Evolutionary conservation across 805 yeast species (phyloP).

Genomic region (Cyberlindnera nakhonratchasimensis): DNA sequence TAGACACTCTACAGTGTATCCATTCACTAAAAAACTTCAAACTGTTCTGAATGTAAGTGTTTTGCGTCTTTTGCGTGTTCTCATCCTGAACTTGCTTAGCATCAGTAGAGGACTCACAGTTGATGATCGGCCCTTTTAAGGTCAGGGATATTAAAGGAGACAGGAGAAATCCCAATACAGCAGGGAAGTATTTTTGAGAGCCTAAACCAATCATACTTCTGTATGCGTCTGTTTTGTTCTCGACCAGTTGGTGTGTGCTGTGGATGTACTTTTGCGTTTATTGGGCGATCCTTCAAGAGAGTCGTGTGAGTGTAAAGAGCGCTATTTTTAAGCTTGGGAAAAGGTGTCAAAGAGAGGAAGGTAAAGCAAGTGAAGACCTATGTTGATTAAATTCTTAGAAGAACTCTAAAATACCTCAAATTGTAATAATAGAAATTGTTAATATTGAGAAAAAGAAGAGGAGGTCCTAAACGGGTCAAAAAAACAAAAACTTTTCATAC

Average conservation of each 20-base stretch:
- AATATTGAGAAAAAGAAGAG: background rate
- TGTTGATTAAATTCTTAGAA: no score
- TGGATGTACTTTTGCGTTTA: no score
- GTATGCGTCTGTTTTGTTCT: no score
- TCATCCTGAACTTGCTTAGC: background rate
- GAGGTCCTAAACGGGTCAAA: background rate
- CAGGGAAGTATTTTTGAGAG: background rate
- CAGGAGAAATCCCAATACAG: background rate
- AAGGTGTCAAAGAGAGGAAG: background rate
- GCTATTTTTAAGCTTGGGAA: no score
- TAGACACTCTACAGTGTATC: slow-evolving; percentile 1
- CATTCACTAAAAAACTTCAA: slow-evolving; percentile 1
- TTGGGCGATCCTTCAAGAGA: no score
- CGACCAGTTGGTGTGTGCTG: no score
- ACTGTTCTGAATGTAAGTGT: background rate
- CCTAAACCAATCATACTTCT: background rate
- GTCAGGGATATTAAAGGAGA: background rate
- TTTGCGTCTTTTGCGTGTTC: no score
- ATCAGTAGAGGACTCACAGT: background rate
- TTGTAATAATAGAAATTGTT: no score
- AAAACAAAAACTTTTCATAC: background rate
- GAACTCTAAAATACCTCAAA: no score
- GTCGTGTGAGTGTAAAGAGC: background rate
- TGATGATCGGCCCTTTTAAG: background rate
- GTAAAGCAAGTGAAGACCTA: background rate